Conservation (phyloP, 2,329 filamentous ascomycete genomes). For the Venturia carpophila region DNA sequence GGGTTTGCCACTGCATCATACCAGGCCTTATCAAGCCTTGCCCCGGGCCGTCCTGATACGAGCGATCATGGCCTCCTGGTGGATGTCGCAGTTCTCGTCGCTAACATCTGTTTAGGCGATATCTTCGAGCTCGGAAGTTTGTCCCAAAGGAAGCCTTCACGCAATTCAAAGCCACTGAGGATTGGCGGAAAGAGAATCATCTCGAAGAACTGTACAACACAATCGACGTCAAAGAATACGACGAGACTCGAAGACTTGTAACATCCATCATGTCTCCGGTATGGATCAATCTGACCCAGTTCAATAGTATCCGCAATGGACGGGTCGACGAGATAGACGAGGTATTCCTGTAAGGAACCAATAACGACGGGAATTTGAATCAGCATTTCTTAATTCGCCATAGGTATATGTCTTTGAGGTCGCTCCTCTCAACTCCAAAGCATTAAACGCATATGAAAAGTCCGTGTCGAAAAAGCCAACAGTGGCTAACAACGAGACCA, state of each 20-base stretch:
- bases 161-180: slow-evolving; percentile 83
- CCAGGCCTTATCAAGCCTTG: neutral
- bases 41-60: neutral
- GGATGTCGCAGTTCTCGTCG: neutral
- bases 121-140: slow-evolving; percentile 78
- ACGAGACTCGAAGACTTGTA: slow-evolving; percentile 69
- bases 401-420: slow-evolving; percentile 79
- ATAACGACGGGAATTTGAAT: neutral
- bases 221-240: slow-evolving; percentile 78
- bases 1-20: neutral
- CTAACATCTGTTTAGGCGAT: slow-evolving; percentile 51
- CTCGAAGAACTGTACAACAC: slow-evolving; percentile 75
- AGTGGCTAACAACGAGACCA: slow-evolving; percentile 46
- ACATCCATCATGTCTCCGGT: slow-evolving; percentile 25
- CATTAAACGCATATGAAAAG: slow-evolving; percentile 70
- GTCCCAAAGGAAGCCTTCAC: slow-evolving; percentile 65
- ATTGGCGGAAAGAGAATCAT: slow-evolving; percentile 74
- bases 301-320: slow-evolving; percentile 83
- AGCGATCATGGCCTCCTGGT: too few relatives aligned
- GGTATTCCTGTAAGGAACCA: slow-evolving; percentile 60
- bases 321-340: slow-evolving; percentile 77
- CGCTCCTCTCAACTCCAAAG: slow-evolving; percentile 71
- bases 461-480: slow-evolving; percentile 48
- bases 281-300: slow-evolving; percentile 18
- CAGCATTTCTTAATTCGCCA: neutral